Evolutionary conservation across 352 stramenopile species (phyloP).

Genomic region (Phytophthora idaei): DNA sequence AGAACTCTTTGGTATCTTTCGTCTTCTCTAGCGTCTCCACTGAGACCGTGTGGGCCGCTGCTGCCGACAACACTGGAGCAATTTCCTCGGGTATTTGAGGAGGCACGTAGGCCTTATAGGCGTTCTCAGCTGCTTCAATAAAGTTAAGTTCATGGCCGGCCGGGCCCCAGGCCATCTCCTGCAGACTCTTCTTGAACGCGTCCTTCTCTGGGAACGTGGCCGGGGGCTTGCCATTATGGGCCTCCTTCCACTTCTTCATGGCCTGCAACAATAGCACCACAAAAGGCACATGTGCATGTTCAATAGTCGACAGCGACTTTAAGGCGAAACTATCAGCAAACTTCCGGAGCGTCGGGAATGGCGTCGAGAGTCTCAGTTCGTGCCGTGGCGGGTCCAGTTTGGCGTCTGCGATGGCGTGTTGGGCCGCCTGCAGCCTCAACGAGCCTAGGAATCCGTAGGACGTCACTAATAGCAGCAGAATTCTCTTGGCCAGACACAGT

Average conservation of each 20-base stretch:
- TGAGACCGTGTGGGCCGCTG: conserved; percentile 30
- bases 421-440: conserved; percentile 87
- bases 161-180: conserved; percentile 59
- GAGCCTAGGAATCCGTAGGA: conserved; percentile 94
- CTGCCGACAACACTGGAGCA: conserved; percentile 51
- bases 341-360: conserved; percentile 72
- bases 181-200: conserved; percentile 83
- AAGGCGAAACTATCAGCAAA: conserved; percentile 71
- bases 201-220: conserved; percentile 90
- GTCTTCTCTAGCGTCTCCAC: conserved; percentile 41
- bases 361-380: conserved; percentile 89
- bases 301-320: conserved; percentile 70
- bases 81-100: conserved; percentile 86
- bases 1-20: conserved; percentile 69
- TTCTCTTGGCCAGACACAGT: conserved; percentile 63
- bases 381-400: conserved; percentile 87
- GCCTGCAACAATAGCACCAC: conserved; percentile 91
- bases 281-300: conserved; percentile 94
- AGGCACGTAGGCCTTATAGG: conserved; percentile 92
- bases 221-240: conserved; percentile 57
- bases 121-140: conserved; percentile 92
- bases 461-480: conserved; percentile 86
- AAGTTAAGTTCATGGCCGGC: conserved; percentile 95
- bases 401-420: conserved; percentile 89
- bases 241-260: conserved; percentile 59